Conservation (phyloP, 495 filamentous ascomycete genomes). For the Trichoderma reesei region DNA sequence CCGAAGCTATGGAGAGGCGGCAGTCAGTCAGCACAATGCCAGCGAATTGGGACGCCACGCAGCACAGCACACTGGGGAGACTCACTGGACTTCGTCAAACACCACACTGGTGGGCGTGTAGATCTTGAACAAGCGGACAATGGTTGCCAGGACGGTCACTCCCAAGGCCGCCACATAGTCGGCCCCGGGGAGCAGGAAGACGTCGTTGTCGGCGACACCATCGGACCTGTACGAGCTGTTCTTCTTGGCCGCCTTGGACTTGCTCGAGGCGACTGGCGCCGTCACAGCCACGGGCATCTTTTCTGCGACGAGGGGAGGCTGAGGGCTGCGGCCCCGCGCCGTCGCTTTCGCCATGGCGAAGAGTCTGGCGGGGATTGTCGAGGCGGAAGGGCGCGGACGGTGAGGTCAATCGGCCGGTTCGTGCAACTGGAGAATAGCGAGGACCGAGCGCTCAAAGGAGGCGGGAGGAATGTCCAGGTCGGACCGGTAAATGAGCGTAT, state of each 20-base stretch:
- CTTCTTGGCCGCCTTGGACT: constrained; percentile 18
- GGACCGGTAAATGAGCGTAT: constrained; percentile 10
- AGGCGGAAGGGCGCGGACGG: background rate
- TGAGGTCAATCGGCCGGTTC: background rate
- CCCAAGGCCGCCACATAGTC: constrained; percentile 69
- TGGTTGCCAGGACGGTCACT: constrained; percentile 64
- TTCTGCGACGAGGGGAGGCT: constrained; percentile 2
- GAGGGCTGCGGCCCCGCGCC: constrained; percentile 16
- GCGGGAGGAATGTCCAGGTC: background rate
- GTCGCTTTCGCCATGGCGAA: constrained; percentile 31
- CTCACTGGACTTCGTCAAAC: constrained; percentile 97
- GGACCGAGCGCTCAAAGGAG: background rate
- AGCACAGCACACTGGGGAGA: background rate
- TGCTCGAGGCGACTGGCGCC: background rate
- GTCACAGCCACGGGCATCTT: constrained; percentile 26
- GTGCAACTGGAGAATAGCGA: constrained; percentile 1
- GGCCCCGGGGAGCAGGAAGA: constrained; percentile 61
- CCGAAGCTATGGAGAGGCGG: constrained; percentile 58
- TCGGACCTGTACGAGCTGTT: constrained; percentile 52
- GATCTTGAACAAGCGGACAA: constrained; percentile 87
- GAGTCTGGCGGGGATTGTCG: background rate
- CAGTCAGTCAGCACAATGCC: constrained; percentile 17
- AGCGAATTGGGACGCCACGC: background rate
- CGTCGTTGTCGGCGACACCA: constrained; percentile 59
- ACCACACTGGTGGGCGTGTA: constrained; percentile 95